Base-by-base conservation (phyloP, 1,139 yeast genomes). In the Lodderomyces elongisporus region DNA sequence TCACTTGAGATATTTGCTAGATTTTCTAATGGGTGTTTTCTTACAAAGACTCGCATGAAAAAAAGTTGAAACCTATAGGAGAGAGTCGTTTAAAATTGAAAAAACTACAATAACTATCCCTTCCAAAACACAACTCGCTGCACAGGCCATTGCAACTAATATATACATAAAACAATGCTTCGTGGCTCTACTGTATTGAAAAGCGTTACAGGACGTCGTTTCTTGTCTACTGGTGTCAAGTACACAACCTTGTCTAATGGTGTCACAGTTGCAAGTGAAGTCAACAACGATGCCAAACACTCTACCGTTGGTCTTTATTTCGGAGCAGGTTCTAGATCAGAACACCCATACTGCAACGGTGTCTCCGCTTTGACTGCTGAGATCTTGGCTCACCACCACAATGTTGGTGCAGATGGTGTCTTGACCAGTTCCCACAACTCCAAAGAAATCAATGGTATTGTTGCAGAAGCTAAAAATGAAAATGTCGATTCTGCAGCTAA, bases 321-420 rank as follows among this genome's bases (percentile, higher is more conserved):
- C 52, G 82, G 81, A 43, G 84, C 87, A 35, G 94, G 94, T 56
- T 78, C 89, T 35, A 70, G 88, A 58, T 61, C 83, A 34, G 94
- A 83, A 62, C 83, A 79, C 61, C 71, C 84, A 34, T 81, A 77
- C 73, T 79, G 78, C 66, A 82, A 83, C 48, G 94, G 94, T 74
- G 74, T 80, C 37, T 72, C 89, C 36, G 75, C 83, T 42, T 64
- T 83, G 51, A 66, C 79, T 46, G 62, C 82, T 56, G 63, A 69
- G 44, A 57, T 73, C 25, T 66, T 80, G 54, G 60, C 64, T 30
- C 33, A 31, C 17, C 23, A 25, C 17, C 33, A 31, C 28, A 30
- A 32, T 21, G 45, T 57, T 22, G 60, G 65, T 22, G 56, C 62
- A 15, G 51, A 61, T 35, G 82, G 82, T 37, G 64, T 74, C 25